phyloP scores from a whole-genome alignment of 1,139 yeast species.

The Kurtzmaniella quercitrusa region DNA sequence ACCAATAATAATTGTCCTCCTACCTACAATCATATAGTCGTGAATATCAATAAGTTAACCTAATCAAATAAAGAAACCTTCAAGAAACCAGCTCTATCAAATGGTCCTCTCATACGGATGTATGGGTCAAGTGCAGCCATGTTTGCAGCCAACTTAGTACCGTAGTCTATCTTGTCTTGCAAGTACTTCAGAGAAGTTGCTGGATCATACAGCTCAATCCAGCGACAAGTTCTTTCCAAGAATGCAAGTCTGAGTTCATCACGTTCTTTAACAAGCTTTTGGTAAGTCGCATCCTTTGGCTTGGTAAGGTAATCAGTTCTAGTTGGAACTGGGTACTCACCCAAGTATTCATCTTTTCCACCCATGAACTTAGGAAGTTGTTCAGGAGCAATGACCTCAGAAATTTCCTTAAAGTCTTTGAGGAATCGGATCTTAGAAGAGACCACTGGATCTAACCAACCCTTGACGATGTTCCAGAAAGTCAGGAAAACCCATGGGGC shows the following conservation, averaged over 20 bases:
- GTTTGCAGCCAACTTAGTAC: conserved; percentile 26
- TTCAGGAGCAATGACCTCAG: conserved; percentile 27
- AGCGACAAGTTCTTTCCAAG: conserved; percentile 34
- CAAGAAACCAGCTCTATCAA: conserved; percentile 32
- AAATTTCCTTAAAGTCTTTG: conserved; percentile 33
- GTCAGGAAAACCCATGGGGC: conserved; percentile 51
- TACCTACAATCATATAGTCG: not conserved
- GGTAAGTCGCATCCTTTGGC: conserved; percentile 27
- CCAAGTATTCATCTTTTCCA: conserved; percentile 29
- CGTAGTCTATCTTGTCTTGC: conserved; percentile 34
- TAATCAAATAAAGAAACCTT: conserved; percentile 6
- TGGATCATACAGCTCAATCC: conserved; percentile 43
- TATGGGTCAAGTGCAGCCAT: conserved; percentile 39
- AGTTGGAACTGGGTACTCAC: conserved; percentile 28
- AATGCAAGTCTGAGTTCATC: conserved; percentile 28
- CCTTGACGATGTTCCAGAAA: conserved; percentile 43
- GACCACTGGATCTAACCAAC: conserved; percentile 47
- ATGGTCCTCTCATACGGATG: conserved; percentile 34
- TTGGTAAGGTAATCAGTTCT: conserved; percentile 26
- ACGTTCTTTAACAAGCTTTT: conserved; percentile 26
- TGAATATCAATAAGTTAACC: not conserved
- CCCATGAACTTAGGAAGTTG: conserved; percentile 40
- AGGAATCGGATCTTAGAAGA: conserved; percentile 44
- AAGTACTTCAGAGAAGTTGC: conserved; percentile 36
- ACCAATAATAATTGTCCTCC: too few relatives aligned